Base-by-base conservation (phyloP, 331 rosid genomes). In the Quercus lobata region DNA sequence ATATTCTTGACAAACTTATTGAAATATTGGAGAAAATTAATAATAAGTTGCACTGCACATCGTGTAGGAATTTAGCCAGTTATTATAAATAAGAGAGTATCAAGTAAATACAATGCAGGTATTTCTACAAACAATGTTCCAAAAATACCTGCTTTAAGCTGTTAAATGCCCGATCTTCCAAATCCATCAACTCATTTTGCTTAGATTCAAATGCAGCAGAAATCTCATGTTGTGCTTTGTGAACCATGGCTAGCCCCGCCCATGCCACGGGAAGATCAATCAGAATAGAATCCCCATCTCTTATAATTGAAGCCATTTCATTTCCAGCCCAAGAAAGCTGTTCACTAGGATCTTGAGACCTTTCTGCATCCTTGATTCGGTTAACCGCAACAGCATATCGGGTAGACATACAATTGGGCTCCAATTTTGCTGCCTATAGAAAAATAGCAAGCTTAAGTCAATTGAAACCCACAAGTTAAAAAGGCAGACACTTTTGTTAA, bases 211-310 rank as follows among this genome's bases (percentile, higher is more conserved):
- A 95, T 54, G 92, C 93, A 52, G 92, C 90, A 56, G 93, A 73
- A 68, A 95, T 93, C 91, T 95, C 99, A 78, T 93, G 97, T 69
- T 95, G 97, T 49, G 92, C 88, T 86, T 95, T 95, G 91, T 92
- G 99, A 80, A 88, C 96, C 97, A 95, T 89, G 83, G 96, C 95
- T 73, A 95, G 94, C 80, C 98, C 99, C 0, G 97, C 86, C 99
- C 98, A 95, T 74, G 99, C 97, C 83, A 87, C 75, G 29, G 97
- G 92, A 81, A 83, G 90, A 81, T 95, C 94, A 84, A 95, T 84
- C 69, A 76, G 74, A 73, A 85, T 83, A 75, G 97, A 83, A 83
- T 93, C 99, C 18, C 96, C 96, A 79, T 95, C 98, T 84, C 97
- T 91, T 79, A 95, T 84, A 72, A 93, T 86, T 65, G 98, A 95